Base-by-base conservation (phyloP, 2,329 filamentous ascomycete species). In the Penicillium sp. region DNA sequence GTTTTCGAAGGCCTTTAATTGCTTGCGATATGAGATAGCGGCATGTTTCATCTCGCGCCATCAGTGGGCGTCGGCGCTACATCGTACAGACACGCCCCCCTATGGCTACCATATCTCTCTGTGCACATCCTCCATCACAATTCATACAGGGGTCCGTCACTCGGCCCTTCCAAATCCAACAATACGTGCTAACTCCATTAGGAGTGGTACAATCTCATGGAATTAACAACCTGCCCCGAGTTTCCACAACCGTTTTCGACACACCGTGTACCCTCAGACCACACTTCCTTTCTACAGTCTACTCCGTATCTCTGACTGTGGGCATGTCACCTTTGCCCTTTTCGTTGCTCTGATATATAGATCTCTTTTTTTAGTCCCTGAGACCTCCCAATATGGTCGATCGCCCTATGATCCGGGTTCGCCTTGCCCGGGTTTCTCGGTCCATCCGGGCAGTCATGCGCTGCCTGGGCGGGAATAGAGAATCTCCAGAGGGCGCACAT, bases 401-500 rank as follows among this genome's bases (percentile, higher is more conserved):
- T 39, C 35, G 50, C 35, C 23, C 50, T 31, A 46, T 51, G 46
- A 50, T 62, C 35, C 46, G 57, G 32, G 52, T 37, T 31, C 40
- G 57, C 16, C 62, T 69, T 34, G 40, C 47, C 15, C 60, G 54
- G 23, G 60, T 58, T 23, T 48, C 59, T 39, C 58, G 55, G 27
- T 63, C 60, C 4, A 56, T 57, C 15, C 63, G 64, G 25, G 45
- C 58, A 7, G 64, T 62, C 15, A 60, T 64, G 23, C 61, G 66
- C 39, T 67, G 61, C 52, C 55, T 68, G 1, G 56, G 54, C 27
- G 53, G 57, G 27, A 60, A 58, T 9, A 56, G 58, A 39, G 68
- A 70, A 7, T 55, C 57, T 0, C 65, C 66, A n/a, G 67, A 68
- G 25, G 58, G 58, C 3, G 58, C 64, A 10, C 60, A 61, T 21